phyloP scores from a whole-genome alignment of 805 yeast genomes.

The Naumovozyma dairenensis region DNA sequence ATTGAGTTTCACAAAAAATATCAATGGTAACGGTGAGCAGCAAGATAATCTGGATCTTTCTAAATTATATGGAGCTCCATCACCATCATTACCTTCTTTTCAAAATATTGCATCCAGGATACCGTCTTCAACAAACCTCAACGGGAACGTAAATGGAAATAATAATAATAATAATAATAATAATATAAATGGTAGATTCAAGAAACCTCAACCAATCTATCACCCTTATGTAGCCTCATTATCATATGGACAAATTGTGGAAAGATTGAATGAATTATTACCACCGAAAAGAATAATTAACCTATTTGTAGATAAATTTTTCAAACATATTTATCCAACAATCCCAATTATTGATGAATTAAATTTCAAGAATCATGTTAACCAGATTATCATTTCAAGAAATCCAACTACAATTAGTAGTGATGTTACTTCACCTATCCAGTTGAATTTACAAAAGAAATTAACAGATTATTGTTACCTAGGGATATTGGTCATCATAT shows the following conservation, averaged over 20 bases:
- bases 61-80: background rate
- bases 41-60: background rate
- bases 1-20: too few relatives aligned
- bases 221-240: slow-evolving; percentile 1
- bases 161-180: background rate
- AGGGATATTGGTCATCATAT: slow-evolving; percentile 42
- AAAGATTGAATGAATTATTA: slow-evolving; percentile 32
- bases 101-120: background rate
- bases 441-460: slow-evolving; percentile 23
- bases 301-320: slow-evolving; percentile 48
- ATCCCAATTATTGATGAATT: slow-evolving; percentile 59
- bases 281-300: slow-evolving; percentile 50
- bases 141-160: background rate
- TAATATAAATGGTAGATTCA: background rate
- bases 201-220: slow-evolving; percentile 1
- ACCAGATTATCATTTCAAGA: slow-evolving; percentile 15
- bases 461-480: slow-evolving; percentile 34
- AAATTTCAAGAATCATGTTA: slow-evolving; percentile 26
- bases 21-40: too few relatives aligned
- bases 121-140: background rate
- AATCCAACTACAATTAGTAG: slow-evolving; percentile 1
- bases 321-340: slow-evolving; percentile 49
- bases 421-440: slow-evolving; percentile 13
- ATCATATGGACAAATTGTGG: slow-evolving; percentile 17
- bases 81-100: background rate